Conservation (phyloP, 2,329 filamentous ascomycete species). For the Colletotrichum nymphaeae region DNA sequence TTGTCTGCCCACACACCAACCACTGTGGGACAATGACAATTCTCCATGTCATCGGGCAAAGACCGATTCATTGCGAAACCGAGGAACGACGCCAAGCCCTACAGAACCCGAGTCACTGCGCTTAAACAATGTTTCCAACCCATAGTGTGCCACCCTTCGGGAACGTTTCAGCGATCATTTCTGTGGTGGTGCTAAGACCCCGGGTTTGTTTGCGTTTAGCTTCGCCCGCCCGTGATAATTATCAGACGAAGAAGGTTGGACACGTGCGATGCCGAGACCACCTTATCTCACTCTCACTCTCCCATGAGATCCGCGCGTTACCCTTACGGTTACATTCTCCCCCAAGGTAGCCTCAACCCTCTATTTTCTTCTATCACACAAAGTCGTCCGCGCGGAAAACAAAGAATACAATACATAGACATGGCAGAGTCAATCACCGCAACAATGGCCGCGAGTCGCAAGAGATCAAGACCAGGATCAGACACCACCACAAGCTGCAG, state of each 20-base stretch:
- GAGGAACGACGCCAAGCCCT: not conserved
- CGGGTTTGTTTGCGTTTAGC: not conserved
- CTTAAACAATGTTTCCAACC: not conserved
- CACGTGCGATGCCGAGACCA: not conserved
- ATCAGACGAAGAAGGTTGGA: not conserved
- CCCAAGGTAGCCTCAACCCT: not conserved
- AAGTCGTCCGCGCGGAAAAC: not conserved
- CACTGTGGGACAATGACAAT: not conserved
- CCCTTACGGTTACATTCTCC: not conserved
- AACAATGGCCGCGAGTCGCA: not conserved
- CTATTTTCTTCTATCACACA: not conserved
- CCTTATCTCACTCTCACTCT: not conserved
- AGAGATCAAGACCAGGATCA: not conserved
- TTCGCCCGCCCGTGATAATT: not conserved
- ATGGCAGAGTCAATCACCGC: not conserved
- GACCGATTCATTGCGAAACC: not conserved
- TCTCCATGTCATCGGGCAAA: not conserved
- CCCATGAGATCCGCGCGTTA: not conserved
- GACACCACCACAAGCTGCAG: not conserved
- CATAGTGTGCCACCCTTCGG: not conserved
- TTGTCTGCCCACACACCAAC: not conserved
- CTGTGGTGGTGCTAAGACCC: not conserved
- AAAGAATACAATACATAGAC: no score
- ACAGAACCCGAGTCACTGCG: not conserved
- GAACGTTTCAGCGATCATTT: constrained; percentile 3